These are phyloP conservation scores for Blastocystis sp. DNA, from an alignment of 352 stramenopile species.

Conservation along the genomic window DNA sequence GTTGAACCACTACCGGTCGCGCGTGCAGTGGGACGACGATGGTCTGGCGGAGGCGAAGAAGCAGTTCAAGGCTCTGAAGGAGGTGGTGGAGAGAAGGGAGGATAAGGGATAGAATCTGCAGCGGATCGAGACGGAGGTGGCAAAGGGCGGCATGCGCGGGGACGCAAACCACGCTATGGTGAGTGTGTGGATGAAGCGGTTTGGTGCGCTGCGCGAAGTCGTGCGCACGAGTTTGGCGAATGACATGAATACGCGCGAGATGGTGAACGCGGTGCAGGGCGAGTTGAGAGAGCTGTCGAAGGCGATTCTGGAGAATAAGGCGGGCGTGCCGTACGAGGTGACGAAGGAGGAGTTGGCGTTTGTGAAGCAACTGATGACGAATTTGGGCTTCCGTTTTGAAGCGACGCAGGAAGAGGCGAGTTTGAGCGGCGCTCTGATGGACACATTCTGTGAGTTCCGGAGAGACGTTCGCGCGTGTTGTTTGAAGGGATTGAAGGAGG, in stretches of 20 bases:
- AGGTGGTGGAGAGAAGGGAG: neutral
- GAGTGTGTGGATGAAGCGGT: neutral
- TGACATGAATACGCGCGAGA: conserved; percentile 35
- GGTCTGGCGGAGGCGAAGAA: conserved; percentile 5
- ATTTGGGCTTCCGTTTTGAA: neutral
- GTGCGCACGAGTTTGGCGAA: neutral
- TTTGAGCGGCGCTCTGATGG: neutral
- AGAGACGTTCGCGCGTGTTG: neutral
- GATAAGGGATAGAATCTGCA: conserved; percentile 13
- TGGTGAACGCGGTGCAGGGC: conserved; percentile 17
- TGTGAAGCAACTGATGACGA: neutral
- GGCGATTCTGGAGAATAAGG: neutral
- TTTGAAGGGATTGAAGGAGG: conserved; percentile 6
- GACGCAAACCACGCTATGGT: neutral
- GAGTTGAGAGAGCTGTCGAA: neutral
- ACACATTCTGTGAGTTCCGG: conserved; percentile 43
- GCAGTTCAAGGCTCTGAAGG: neutral
- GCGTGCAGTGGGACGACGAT: conserved; percentile 46
- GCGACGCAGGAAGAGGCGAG: neutral
- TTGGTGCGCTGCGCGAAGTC: neutral
- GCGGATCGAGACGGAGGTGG: conserved; percentile 6
- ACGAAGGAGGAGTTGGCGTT: neutral
- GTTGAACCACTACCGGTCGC: conserved; percentile 53
- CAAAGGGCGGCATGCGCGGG: neutral
- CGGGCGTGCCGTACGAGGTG: neutral